phyloP scores from a whole-genome alignment of 345 rosid species.

The Gossypium bickii region DNA sequence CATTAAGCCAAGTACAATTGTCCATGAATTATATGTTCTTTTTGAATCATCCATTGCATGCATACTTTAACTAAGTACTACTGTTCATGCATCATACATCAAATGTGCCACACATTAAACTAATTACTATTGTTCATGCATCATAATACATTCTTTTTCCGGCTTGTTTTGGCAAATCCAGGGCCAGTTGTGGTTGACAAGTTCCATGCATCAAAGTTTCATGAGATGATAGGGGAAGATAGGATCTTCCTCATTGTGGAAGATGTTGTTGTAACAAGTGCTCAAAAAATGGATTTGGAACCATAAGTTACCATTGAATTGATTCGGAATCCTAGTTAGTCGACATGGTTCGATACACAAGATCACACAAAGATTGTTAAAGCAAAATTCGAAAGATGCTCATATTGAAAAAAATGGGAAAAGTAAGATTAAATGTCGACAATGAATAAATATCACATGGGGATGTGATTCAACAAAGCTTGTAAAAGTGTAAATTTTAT shows the following conservation, averaged over 20 bases:
- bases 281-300: slow-evolving; percentile 33
- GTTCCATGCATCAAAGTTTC: slow-evolving; percentile 51
- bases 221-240: slow-evolving; percentile 50
- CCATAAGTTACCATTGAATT: not conserved
- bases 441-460: not conserved
- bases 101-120: not conserved
- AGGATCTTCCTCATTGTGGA: slow-evolving; percentile 65
- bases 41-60: not conserved
- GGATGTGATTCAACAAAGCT: not conserved
- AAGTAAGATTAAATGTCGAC: not conserved
- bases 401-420: too few relatives aligned
- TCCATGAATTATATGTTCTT: too few relatives aligned
- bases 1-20: not conserved
- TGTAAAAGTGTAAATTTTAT: not conserved
- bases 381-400: not conserved
- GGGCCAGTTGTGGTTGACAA: slow-evolving; percentile 64
- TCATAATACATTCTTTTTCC: not conserved
- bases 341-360: not conserved
- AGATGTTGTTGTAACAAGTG: slow-evolving; percentile 54
- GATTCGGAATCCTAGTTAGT: not conserved
- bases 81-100: not conserved
- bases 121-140: not conserved
- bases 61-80: not conserved
- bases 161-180: slow-evolving; percentile 79
- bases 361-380: not conserved